Percentiles rank a stretch among this genome's conserved stretches.
phyloP scores from a whole-genome alignment of 2,329 filamentous ascomycete genomes.

The Chaetomium sp. region DNA sequence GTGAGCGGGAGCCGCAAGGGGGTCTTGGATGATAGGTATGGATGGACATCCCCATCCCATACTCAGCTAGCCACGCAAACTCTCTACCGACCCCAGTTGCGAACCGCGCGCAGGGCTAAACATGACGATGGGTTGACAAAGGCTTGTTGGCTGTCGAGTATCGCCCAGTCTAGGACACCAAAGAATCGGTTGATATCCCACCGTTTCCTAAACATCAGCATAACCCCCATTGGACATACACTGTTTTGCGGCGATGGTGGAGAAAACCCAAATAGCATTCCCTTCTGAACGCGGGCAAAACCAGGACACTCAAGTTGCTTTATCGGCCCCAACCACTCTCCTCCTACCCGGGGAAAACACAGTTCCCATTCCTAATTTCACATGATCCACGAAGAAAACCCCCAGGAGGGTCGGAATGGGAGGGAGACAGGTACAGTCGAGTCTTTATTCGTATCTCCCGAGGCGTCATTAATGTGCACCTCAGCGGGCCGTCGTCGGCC shows the following conservation, averaged over 20 bases:
- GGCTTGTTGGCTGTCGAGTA: background rate
- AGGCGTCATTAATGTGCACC: slow-evolving; percentile 17
- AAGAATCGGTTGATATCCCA: background rate
- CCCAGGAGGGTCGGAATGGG: slow-evolving; percentile 15
- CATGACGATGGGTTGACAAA: too few relatives aligned
- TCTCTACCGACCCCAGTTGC: too few relatives aligned
- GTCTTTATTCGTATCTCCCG: slow-evolving; percentile 25
- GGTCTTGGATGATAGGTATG: too few relatives aligned
- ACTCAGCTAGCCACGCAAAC: too few relatives aligned
- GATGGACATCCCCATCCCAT: too few relatives aligned
- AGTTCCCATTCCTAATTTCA: slow-evolving; percentile 10
- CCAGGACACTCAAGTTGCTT: slow-evolving; percentile 17
- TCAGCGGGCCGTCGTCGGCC: slow-evolving; percentile 22
- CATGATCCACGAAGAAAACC: slow-evolving; percentile 15
- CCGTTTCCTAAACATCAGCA: background rate
- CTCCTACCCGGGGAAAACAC: slow-evolving; percentile 8
- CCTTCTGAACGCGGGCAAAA: slow-evolving; percentile 9
- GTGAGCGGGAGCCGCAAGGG: too few relatives aligned
- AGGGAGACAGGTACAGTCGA: slow-evolving; percentile 20
- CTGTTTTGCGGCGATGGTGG: background rate
- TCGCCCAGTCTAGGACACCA: background rate
- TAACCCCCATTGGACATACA: background rate
- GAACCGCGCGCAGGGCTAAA: too few relatives aligned
- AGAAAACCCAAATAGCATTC: slow-evolving; percentile 18
- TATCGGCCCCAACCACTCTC: slow-evolving; percentile 15